Percentiles rank a stretch among this genome's conserved stretches.
Conservation (phyloP, 768 basidiomycete species). For the Suillus spraguei region DNA sequence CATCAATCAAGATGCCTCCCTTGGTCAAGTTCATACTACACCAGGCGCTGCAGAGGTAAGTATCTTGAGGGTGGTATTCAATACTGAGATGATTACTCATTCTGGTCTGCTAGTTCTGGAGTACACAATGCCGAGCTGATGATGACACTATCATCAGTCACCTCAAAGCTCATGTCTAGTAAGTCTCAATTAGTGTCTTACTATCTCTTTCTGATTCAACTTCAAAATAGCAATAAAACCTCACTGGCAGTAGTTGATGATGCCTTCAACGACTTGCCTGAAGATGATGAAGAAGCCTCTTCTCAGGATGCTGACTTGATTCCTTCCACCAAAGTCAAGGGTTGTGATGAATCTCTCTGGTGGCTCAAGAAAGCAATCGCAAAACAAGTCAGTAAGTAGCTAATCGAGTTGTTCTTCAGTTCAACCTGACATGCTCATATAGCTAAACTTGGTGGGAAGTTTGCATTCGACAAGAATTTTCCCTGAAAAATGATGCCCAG, state of each 20-base stretch:
- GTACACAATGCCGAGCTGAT: slow-evolving; percentile 10
- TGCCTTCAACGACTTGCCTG: background rate
- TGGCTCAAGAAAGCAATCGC: background rate
- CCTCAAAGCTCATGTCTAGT: slow-evolving; percentile 19
- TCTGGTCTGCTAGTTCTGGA: slow-evolving; percentile 11
- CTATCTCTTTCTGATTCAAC: background rate
- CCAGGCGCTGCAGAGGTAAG: slow-evolving; percentile 8
- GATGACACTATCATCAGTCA: slow-evolving; percentile 11
- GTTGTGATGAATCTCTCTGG: background rate
- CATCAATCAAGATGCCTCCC: slow-evolving; percentile 13
- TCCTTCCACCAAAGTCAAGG: background rate
- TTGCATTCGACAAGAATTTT: background rate
- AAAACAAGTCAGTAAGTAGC: background rate
- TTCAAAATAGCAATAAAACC: background rate
- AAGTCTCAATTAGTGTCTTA: slow-evolving; percentile 4
- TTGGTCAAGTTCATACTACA: slow-evolving; percentile 11
- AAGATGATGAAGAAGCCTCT: background rate
- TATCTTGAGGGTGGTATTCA: background rate
- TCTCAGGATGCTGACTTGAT: background rate
- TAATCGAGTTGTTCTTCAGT: background rate
- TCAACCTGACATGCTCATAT: background rate
- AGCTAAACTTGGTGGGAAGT: background rate
- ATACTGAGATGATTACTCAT: background rate
- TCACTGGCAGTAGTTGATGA: background rate
- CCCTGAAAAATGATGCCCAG: background rate